These are phyloP conservation scores for Alternaria solani DNA, from an alignment of 2,329 filamentous ascomycete genomes.

Conservation along the genomic window DNA sequence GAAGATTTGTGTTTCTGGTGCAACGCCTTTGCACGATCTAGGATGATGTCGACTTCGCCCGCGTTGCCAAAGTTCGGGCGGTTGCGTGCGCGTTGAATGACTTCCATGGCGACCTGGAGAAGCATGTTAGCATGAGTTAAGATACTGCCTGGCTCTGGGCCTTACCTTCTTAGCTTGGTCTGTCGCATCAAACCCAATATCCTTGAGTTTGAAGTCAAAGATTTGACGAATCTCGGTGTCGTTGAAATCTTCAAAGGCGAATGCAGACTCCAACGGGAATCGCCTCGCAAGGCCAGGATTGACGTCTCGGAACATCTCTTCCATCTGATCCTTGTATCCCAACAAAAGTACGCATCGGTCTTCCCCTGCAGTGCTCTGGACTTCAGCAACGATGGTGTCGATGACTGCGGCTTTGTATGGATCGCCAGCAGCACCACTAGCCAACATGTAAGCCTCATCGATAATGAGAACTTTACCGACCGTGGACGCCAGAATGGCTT, in stretches of 20 bases:
- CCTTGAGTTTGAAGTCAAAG: constrained; percentile 68
- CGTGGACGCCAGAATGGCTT: constrained; percentile 71
- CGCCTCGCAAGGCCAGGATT: constrained; percentile 74
- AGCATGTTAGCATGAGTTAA: neutral
- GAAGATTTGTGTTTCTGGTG: constrained; percentile 57
- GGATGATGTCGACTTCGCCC: constrained; percentile 75
- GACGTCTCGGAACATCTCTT: constrained; percentile 74
- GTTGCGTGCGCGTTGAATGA: constrained; percentile 69
- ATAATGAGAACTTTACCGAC: constrained; percentile 80
- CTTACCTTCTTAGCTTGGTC: constrained; percentile 55
- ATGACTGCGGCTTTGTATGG: constrained; percentile 70
- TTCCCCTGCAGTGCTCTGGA: constrained; percentile 74
- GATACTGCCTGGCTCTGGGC: fast-evolving
- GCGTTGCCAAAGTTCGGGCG: constrained; percentile 75
- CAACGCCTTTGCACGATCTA: constrained; percentile 64
- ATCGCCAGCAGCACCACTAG: constrained; percentile 52
- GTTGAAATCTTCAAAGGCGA: constrained; percentile 73
- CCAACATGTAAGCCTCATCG: constrained; percentile 79
- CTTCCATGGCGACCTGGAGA: constrained; percentile 59
- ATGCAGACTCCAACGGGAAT: constrained; percentile 70
- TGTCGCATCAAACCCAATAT: constrained; percentile 63
- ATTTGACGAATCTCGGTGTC: constrained; percentile 67
- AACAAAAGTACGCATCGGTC: constrained; percentile 76
- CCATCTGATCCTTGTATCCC: constrained; percentile 75
- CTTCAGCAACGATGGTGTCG: constrained; percentile 77